A percentile compares a stretch with the other conserved stretches of the same genome.
Evolutionary conservation across 495 filamentous ascomycete genomes (phyloP).

Genomic region (Penicillium canescens): DNA sequence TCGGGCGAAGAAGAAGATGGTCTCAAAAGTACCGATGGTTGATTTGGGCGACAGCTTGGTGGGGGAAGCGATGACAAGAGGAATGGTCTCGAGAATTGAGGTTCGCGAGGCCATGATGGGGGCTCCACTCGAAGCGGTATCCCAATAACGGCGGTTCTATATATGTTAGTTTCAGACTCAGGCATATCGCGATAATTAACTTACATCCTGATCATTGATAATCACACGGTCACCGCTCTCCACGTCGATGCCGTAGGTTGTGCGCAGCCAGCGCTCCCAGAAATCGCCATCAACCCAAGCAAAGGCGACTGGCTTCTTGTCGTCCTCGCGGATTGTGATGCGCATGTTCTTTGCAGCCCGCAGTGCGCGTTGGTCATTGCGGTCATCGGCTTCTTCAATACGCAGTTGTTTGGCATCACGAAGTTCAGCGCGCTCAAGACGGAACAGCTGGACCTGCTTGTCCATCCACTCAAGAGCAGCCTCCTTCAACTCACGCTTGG

Average conservation of each 20-base stretch:
- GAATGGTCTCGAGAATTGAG: constrained; percentile 91
- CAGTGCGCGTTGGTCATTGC: constrained; percentile 83
- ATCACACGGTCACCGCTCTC: constrained; percentile 86
- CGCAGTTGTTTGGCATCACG: constrained; percentile 92
- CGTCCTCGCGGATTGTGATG: constrained; percentile 82
- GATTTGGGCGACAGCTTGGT: constrained; percentile 86
- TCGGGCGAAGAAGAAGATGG: constrained; percentile 74
- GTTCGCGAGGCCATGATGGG: constrained; percentile 86
- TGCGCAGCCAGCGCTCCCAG: constrained; percentile 95
- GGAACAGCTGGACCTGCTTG: constrained; percentile 84
- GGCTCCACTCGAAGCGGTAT: constrained; percentile 83
- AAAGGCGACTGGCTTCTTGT: constrained; percentile 87
- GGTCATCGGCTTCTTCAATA: constrained; percentile 94
- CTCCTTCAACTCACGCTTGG: constrained; percentile 89
- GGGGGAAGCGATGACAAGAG: constrained; percentile 69
- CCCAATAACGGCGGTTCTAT: constrained; percentile 93
- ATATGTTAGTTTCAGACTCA: constrained; percentile 26
- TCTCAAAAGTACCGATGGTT: constrained; percentile 73
- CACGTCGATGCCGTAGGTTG: constrained; percentile 88
- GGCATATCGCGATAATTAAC: constrained; percentile 29
- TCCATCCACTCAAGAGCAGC: constrained; percentile 98
- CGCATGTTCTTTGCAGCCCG: constrained; percentile 87
- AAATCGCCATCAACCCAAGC: constrained; percentile 99
- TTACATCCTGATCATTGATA: constrained; percentile 96
- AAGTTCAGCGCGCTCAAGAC: constrained; percentile 86